A percentile compares a stretch with the other conserved stretches of the same genome.
Evolutionary conservation across 352 stramenopile species (phyloP).

Genomic region (Pythium aristosporum): DNA sequence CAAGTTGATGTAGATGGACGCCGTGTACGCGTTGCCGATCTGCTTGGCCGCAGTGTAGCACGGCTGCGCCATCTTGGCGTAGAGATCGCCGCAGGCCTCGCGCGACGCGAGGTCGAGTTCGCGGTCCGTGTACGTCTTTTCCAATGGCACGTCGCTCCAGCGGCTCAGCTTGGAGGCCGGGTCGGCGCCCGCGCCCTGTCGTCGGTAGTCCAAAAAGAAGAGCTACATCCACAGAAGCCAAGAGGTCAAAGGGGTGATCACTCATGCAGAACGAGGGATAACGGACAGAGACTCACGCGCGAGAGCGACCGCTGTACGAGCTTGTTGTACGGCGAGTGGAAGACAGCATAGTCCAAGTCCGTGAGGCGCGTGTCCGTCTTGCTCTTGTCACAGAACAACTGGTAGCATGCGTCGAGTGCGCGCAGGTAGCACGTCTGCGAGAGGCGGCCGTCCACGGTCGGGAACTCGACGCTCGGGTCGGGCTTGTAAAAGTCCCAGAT

Average conservation of each 20-base stretch:
- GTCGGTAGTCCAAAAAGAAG: conserved; percentile 60
- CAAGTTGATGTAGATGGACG: conserved; percentile 96
- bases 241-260: no score
- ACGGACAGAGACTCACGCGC: conserved; percentile 51
- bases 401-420: conserved; percentile 95
- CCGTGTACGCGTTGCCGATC: conserved; percentile 98
- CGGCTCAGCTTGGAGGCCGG: conserved; percentile 49
- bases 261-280: neutral
- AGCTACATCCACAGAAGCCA: conserved; percentile 25
- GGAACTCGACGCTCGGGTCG: conserved; percentile 90
- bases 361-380: conserved; percentile 42
- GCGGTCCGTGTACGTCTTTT: conserved; percentile 92
- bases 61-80: conserved; percentile 76
- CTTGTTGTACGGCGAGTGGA: conserved; percentile 99
- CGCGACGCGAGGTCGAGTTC: conserved; percentile 90
- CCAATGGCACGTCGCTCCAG: conserved; percentile 76
- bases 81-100: conserved; percentile 70
- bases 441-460: conserved; percentile 93
- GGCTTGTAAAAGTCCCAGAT: conserved; percentile 99
- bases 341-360: conserved; percentile 92
- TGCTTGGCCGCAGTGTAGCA: conserved; percentile 85
- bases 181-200: conserved; percentile 24
- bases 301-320: conserved; percentile 96
- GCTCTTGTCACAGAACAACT: conserved; percentile 87
- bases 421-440: conserved; percentile 95